Conservation (phyloP, 805 yeast species). For the Saccharomycopsis fermentans region DNA sequence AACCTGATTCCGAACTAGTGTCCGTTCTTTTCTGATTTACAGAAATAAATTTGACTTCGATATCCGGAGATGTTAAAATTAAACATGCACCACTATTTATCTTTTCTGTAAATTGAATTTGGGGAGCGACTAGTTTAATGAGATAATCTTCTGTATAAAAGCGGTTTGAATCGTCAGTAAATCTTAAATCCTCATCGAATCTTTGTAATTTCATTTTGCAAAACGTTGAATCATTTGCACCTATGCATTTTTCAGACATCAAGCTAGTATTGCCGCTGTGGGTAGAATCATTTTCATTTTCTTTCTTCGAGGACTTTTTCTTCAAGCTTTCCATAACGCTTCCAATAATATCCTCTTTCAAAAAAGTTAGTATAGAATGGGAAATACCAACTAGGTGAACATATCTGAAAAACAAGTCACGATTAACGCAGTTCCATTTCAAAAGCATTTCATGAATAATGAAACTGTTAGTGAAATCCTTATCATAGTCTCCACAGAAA, state of each 20-base stretch:
- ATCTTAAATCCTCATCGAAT: constrained; percentile 45
- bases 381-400: constrained; percentile 38
- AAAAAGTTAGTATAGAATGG: constrained; percentile 33
- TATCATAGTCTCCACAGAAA: constrained; percentile 4
- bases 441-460: constrained; percentile 62
- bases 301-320: constrained; percentile 20
- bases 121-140: constrained; percentile 68
- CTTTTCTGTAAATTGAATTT: constrained; percentile 57
- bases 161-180: constrained; percentile 28
- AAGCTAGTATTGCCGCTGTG: not conserved
- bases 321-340: constrained; percentile 42
- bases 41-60: constrained; percentile 59
- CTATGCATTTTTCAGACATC: not conserved
- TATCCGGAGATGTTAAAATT: constrained; percentile 61
- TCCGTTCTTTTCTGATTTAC: constrained; percentile 36
- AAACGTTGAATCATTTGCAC: constrained; percentile 9
- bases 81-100: constrained; percentile 48
- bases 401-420: constrained; percentile 57
- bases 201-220: constrained; percentile 28
- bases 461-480: constrained; percentile 52
- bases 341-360: constrained; percentile 39
- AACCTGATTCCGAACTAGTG: constrained; percentile 31
- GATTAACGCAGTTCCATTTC: constrained; percentile 65
- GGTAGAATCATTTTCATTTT: not conserved
- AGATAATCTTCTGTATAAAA: constrained; percentile 44